These are phyloP conservation scores for Penicillium salamii DNA, from an alignment of 495 filamentous ascomycete genomes.

Conservation along the genomic window DNA sequence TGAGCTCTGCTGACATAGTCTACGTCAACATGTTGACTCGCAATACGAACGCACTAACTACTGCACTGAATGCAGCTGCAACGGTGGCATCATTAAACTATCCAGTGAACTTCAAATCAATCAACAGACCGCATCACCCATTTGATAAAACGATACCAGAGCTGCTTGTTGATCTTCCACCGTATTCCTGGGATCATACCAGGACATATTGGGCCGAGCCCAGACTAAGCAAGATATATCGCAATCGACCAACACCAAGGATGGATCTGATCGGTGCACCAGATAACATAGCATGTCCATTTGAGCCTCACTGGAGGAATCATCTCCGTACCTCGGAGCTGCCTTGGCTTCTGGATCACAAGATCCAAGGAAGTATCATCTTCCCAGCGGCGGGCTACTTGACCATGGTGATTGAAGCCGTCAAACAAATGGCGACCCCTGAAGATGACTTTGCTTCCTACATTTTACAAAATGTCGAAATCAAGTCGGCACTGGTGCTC, in stretches of 20 bases:
- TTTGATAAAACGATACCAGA: background rate
- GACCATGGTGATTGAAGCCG: slow-evolving; percentile 58
- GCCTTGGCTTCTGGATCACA: slow-evolving; percentile 38
- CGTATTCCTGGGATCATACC: slow-evolving; percentile 34
- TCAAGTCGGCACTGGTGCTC: slow-evolving; percentile 38
- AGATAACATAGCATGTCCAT: slow-evolving; percentile 23
- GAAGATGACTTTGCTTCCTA: background rate
- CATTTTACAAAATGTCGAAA: slow-evolving; percentile 33
- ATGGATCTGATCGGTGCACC: slow-evolving; percentile 30
- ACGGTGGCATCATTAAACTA: slow-evolving; percentile 20
- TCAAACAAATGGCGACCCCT: slow-evolving; percentile 1
- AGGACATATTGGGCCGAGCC: slow-evolving; percentile 32
- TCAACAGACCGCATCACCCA: slow-evolving; percentile 12
- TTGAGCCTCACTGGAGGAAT: slow-evolving; percentile 35
- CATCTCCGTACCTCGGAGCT: slow-evolving; percentile 20
- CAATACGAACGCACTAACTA: slow-evolving; percentile 17
- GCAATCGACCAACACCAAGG: slow-evolving; percentile 21
- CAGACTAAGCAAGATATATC: slow-evolving; percentile 23
- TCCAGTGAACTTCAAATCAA: slow-evolving; percentile 14
- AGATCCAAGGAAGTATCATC: slow-evolving; percentile 37
- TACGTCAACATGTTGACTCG: slow-evolving; percentile 26
- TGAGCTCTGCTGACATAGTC: slow-evolving; percentile 12
- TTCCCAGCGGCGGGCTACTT: slow-evolving; percentile 61
- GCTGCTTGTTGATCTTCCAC: slow-evolving; percentile 28
- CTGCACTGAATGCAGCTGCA: slow-evolving; percentile 16